A percentile compares a stretch with the other conserved stretches of the same genome.
These are phyloP conservation scores for Stemphylium beticola DNA, from an alignment of 2,329 filamentous ascomycete genomes.

Conservation along the genomic window DNA sequence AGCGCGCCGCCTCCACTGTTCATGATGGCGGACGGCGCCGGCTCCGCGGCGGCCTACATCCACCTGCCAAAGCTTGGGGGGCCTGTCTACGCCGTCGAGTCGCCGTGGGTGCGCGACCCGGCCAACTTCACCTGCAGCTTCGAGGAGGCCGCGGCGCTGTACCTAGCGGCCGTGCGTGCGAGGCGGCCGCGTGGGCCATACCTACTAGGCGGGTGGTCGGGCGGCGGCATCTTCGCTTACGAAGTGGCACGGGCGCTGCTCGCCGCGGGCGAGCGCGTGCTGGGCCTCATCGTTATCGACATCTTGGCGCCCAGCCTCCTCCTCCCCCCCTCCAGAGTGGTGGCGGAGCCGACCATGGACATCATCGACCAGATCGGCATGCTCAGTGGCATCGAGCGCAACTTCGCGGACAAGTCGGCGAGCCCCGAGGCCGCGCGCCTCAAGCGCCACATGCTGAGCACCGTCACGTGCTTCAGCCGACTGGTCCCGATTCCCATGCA, in stretches of 20 bases:
- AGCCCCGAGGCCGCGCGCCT: not conserved
- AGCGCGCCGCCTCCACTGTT: constrained; percentile 1
- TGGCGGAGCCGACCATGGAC: constrained; percentile 1
- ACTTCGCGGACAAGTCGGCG: not conserved
- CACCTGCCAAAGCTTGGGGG: too few species aligned
- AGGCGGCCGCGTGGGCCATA: constrained; percentile 43
- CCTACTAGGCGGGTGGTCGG: constrained; percentile 46
- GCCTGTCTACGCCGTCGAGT: too few species aligned
- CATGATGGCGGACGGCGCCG: not conserved
- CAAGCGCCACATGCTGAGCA: constrained; percentile 1
- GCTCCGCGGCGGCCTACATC: constrained; percentile 3
- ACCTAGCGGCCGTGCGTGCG: constrained; percentile 23
- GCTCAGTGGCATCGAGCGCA: constrained; percentile 2
- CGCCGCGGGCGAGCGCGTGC: not conserved
- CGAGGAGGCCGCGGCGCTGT: constrained; percentile 1
- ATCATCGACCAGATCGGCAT: constrained; percentile 1
- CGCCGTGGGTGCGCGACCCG: constrained; percentile 3
- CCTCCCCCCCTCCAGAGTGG: not conserved
- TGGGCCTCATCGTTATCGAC: constrained; percentile 1
- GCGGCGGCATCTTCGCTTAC: constrained; percentile 46
- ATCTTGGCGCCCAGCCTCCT: not conserved
- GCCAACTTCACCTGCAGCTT: constrained; percentile 2
- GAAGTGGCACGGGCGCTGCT: constrained; percentile 20
- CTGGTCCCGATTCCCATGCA: not conserved
- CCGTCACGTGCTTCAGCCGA: constrained; percentile 2